Conservation (phyloP, 495 filamentous ascomycete species). For the Schizothecium vesticola region DNA sequence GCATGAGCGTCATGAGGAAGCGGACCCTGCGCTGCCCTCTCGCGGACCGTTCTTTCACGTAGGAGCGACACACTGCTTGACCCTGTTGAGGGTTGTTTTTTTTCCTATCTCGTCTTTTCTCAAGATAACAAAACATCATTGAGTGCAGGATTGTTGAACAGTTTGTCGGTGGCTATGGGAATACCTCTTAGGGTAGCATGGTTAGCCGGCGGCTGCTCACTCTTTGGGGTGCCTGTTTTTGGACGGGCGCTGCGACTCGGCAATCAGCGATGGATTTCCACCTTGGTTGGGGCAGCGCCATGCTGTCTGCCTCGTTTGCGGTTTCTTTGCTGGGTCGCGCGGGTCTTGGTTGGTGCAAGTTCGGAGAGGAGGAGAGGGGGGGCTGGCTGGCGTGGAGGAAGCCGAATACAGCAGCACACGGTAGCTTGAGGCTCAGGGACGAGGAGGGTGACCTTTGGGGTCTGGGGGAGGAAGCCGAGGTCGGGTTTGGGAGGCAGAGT, state of each 20-base stretch:
- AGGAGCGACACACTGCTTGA: neutral
- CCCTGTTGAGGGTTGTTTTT: neutral
- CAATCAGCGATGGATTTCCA: neutral
- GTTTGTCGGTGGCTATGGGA: constrained; percentile 3
- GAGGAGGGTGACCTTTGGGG: neutral
- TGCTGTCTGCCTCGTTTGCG: neutral
- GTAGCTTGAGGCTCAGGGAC: neutral
- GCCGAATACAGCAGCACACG: neutral
- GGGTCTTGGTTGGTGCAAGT: neutral
- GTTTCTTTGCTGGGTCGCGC: neutral
- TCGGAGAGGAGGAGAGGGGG: neutral
- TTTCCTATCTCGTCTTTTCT: neutral
- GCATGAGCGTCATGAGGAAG: neutral
- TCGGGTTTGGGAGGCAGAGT: constrained; percentile 9
- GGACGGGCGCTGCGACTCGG: neutral
- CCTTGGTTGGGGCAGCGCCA: neutral
- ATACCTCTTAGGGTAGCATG: constrained; percentile 4
- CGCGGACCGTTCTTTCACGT: neutral
- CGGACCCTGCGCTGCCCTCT: neutral
- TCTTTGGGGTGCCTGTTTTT: neutral
- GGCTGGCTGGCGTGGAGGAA: neutral
- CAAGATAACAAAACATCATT: constrained; percentile 6
- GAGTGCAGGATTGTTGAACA: constrained; percentile 12
- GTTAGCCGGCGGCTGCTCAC: neutral
- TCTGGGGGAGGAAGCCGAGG: neutral